A percentile compares a stretch with the other conserved stretches of the same genome.
These are phyloP conservation scores for Podosphaera fusca DNA, from an alignment of 2,329 filamentous ascomycete species.

Conservation along the genomic window DNA sequence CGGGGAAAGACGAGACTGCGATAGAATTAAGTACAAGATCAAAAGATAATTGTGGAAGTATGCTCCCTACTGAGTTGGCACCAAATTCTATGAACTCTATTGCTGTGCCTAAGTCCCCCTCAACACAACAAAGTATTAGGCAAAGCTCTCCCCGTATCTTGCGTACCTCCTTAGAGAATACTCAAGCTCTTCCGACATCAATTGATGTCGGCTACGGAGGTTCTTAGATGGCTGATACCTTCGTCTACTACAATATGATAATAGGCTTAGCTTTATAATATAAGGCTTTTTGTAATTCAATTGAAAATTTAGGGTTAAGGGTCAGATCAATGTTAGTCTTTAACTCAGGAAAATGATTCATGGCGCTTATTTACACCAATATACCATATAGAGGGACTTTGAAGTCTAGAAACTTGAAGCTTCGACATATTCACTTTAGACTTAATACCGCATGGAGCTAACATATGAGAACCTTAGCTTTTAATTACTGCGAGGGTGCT, in stretches of 20 bases:
- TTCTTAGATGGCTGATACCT: neutral
- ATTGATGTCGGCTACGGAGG: neutral
- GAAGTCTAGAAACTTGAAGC: too few relatives aligned
- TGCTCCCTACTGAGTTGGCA: neutral
- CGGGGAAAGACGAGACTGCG: constrained; percentile 2
- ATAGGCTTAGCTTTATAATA: too few relatives aligned
- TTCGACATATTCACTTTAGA: too few relatives aligned
- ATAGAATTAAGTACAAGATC: neutral
- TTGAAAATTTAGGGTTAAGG: too few relatives aligned
- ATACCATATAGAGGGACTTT: too few relatives aligned
- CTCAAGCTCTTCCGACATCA: neutral
- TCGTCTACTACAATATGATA: neutral
- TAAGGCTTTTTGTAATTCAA: too few relatives aligned
- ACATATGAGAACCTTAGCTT: neutral
- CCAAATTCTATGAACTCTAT: neutral
- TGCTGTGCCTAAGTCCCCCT: neutral
- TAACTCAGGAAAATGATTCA: too few relatives aligned
- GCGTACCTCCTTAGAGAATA: neutral
- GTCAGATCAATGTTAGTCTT: too few relatives aligned
- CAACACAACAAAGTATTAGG: neutral
- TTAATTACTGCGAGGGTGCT: neutral
- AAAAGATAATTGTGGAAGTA: neutral
- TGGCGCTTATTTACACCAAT: too few relatives aligned
- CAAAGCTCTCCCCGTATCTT: neutral
- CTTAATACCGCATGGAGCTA: too few relatives aligned